Base-by-base conservation (phyloP, 305 asterid species). In the Fraxinus ornus region DNA sequence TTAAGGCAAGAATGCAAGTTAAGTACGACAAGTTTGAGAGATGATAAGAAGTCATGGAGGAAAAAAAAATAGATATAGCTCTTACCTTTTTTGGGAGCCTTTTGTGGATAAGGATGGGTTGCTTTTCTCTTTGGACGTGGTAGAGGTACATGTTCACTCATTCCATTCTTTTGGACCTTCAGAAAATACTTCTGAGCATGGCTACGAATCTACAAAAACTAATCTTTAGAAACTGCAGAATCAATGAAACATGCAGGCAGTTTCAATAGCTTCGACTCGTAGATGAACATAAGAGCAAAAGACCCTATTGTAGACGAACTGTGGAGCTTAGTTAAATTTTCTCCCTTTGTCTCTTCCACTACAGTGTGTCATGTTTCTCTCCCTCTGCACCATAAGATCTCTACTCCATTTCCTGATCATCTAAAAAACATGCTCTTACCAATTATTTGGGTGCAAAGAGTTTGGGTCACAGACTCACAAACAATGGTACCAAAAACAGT, bases 111-210 rank as follows among this genome's bases (percentile, higher is more conserved):
- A 49, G 99, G 99, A 87, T 93, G 98, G 73, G 94, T 80, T 66
- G 99, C 97, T 86, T 95, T 95, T 80, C 98, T 87, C 97, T 95
- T 95, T 35, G 98, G 99, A 26, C 99, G 94, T 19, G 98, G 99
- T 5, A 98, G 99, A 83, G 99, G 98, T 75, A 95, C 90, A 84
- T 91, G 98, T 79, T 92, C 98, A 24, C 90, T 91, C 21, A 91
- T 85, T 39, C 99, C 99, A 84, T 88, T 93, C 89, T 95, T 95
- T 86, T 94, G 97, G 81, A 93, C 96, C 90, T 95, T 95, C 87
- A 93, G 85, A 83, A 93, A 95, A 86, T 95, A 95, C 79, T 95
- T 95, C 90, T 95, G 99, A 33, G 99, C 98, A 83, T 94, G 99
- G 86, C 99, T 95, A 49, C 97, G 99, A 36, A 95, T 95, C 99